Conservation (phyloP, 2,329 filamentous ascomycete genomes). For the Cytospora piceicola region DNA sequence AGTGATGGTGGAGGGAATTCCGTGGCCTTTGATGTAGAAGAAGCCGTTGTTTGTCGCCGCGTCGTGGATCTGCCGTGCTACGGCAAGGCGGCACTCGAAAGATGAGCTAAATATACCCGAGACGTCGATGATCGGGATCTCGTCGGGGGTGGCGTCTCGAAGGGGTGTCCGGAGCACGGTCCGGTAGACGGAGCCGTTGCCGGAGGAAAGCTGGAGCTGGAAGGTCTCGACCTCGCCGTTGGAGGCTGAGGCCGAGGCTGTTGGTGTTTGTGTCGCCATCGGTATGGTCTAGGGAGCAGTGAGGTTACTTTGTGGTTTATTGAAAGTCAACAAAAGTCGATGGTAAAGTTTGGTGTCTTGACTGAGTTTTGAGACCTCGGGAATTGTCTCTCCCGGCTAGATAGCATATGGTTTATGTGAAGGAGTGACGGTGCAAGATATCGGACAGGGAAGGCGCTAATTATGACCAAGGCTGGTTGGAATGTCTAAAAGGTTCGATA, state of each 20-base stretch:
- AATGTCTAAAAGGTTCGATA: background rate
- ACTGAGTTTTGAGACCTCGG: background rate
- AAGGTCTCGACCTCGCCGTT: slow-evolving; percentile 32
- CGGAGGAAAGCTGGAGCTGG: slow-evolving; percentile 42
- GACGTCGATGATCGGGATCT: slow-evolving; percentile 61
- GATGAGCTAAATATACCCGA: slow-evolving; percentile 42
- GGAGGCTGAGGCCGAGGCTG: slow-evolving; percentile 16
- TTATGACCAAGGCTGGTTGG: background rate
- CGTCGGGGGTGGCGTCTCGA: slow-evolving; percentile 43
- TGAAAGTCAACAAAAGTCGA: too few relatives aligned
- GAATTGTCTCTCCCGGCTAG: background rate
- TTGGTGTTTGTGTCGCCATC: background rate
- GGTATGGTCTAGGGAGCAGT: background rate
- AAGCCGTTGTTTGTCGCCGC: slow-evolving; percentile 58
- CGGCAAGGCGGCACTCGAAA: slow-evolving; percentile 23
- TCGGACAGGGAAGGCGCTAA: background rate
- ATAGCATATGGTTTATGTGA: background rate
- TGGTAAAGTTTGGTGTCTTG: background rate
- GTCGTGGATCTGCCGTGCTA: slow-evolving; percentile 35
- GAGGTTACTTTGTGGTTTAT: background rate
- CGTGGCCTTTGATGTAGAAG: slow-evolving; percentile 59
- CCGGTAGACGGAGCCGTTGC: slow-evolving; percentile 44
- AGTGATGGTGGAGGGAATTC: slow-evolving; percentile 43
- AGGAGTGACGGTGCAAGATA: background rate
- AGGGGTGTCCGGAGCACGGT: slow-evolving; percentile 42